Evolutionary conservation across 2,329 filamentous ascomycete species (phyloP).

Genomic region (Cercospora beticola): DNA sequence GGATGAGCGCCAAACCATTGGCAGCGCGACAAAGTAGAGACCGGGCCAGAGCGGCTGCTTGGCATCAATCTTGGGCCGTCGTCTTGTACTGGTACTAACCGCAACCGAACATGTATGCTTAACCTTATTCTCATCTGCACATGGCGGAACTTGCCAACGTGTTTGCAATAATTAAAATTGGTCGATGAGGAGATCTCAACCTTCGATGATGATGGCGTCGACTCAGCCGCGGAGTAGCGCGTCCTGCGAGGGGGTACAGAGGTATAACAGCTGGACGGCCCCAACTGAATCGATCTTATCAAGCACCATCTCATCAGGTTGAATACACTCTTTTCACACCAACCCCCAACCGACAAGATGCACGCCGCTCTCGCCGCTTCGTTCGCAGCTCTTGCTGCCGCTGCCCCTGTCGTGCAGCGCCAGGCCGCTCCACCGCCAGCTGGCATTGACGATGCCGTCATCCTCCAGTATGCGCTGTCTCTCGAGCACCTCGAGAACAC

Average conservation of each 20-base stretch:
- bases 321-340: neutral
- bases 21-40: neutral
- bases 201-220: slow-evolving; percentile 1
- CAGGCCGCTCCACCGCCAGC: slow-evolving; percentile 15
- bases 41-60: neutral
- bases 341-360: slow-evolving; percentile 18
- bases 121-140: slow-evolving; percentile 11
- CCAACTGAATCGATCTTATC: neutral
- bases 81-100: neutral
- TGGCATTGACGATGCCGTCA: slow-evolving; percentile 20
- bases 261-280: neutral
- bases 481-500: slow-evolving; percentile 55
- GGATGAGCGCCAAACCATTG: neutral
- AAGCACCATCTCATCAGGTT: neutral
- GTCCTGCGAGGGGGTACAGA: neutral
- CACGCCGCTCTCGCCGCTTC: slow-evolving; percentile 22
- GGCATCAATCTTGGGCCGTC: neutral
- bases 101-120: slow-evolving; percentile 15
- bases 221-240: neutral
- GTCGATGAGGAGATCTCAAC: neutral
- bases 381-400: slow-evolving; percentile 25
- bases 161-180: neutral
- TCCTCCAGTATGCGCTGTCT: slow-evolving; percentile 48
- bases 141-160: neutral
- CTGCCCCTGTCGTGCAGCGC: slow-evolving; percentile 25